phyloP scores from a whole-genome alignment of 768 basidiomycete species.

The Nidularia pulvinata region DNA sequence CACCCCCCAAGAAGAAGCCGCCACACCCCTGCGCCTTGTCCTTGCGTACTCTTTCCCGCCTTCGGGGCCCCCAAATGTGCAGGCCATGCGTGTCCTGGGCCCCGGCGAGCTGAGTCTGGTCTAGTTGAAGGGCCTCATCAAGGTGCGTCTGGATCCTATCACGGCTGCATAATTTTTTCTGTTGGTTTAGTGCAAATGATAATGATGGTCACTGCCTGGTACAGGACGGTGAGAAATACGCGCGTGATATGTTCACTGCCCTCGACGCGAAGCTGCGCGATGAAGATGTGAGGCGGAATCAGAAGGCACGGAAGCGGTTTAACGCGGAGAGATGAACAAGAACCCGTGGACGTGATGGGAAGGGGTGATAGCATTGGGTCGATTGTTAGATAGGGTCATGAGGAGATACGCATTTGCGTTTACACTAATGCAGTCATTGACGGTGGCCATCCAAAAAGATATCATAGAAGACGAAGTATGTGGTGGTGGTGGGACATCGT shows the following conservation, averaged over 20 bases:
- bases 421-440: no score
- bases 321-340: background rate
- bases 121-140: conserved; percentile 49
- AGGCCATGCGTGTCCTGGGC: conserved; percentile 67
- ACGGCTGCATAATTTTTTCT: background rate
- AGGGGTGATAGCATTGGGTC: no score
- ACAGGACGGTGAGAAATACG: conserved; percentile 70
- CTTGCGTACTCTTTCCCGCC: conserved; percentile 63
- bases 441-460: no score
- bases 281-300: conserved; percentile 57
- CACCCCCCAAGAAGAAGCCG: conserved; percentile 67
- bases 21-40: conserved; percentile 60
- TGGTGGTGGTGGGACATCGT: no score
- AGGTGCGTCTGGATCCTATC: conserved; percentile 34
- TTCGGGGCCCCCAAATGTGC: conserved; percentile 37
- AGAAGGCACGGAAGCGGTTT: conserved; percentile 60
- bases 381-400: no score
- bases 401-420: no score
- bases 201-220: background rate
- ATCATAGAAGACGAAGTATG: no score
- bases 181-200: background rate
- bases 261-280: conserved; percentile 67
- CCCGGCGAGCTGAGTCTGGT: conserved; percentile 51
- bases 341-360: no score
- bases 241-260: conserved; percentile 50